Evolutionary conservation across 2,329 filamentous ascomycete genomes (phyloP), one percentile per base, ranked within the genome.

Genomic region (Neopestalotiopsis sp.): DNA sequence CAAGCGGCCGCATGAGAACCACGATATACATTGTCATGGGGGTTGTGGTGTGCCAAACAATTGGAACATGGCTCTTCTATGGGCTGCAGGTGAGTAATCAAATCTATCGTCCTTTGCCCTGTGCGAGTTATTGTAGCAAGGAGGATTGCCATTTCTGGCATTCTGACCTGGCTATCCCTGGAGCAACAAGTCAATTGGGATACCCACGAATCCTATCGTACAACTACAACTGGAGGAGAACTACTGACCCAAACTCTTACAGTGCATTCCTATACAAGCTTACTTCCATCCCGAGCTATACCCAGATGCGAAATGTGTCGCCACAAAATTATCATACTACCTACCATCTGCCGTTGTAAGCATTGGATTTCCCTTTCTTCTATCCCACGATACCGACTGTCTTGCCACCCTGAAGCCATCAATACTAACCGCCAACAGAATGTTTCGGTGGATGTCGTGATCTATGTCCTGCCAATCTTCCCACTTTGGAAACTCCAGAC

Each of bases 401-500:
- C 3, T 20, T 9, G 10, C 20, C 14, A 13, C 7, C 28, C 32
- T 53, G 45, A 2, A 53, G n/a, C 40, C 38, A 20, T 2, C 65
- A 49, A 12, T 42, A 17, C 17, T 56, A 20, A 53, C 4, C 5
- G 1, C 0, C 1, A 24, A 12, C 63, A 70, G 68, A 66, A 57
- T 42, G 68, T 74, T 9, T 59, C 69, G 59, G 69, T 71, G n/a
- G 76, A 74, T 42, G 66, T 74, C 7, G 57, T 73, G 7, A 74
- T 79, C 17, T 67, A 79, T 12, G 59, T 79, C 13, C 72, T 77
- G 1, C 79, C 78, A 2, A 70, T 76, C 72, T 86, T 82, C 5
- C 82, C 84, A 1, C 76, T 82, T 67, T 84, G 81, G 4, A 83
- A 74, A 40, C 78, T 82, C 65, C 83, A 82, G 72, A 85, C 83